Evolutionary conservation across 1,284 basidiomycete genomes (phyloP).

Genomic region (Sporisorium exsertum): DNA sequence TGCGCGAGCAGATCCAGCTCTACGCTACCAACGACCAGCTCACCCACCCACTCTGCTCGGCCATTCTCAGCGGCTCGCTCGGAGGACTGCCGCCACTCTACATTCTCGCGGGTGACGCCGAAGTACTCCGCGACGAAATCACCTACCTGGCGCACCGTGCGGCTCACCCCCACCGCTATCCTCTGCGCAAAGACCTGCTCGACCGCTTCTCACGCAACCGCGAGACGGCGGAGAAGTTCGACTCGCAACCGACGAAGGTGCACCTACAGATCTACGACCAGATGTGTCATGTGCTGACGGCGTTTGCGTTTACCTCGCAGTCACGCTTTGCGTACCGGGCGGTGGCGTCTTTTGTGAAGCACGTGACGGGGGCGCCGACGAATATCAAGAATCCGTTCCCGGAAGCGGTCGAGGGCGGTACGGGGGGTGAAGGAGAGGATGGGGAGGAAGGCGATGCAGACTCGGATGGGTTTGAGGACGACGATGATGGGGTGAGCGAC

Average conservation of each 20-base stretch:
- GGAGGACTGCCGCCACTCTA: conserved; percentile 90
- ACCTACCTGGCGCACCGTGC: conserved; percentile 89
- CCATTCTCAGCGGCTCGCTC: conserved; percentile 79
- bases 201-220: conserved; percentile 70
- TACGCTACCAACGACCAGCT: conserved; percentile 88
- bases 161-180: conserved; percentile 82
- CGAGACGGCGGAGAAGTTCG: conserved; percentile 63
- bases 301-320: conserved; percentile 70
- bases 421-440: conserved; percentile 1
- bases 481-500: conserved; percentile 24
- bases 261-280: conserved; percentile 79
- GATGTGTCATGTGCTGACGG: conserved; percentile 72
- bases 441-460: conserved; percentile 6
- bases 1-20: conserved; percentile 80
- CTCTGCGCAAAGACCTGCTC: conserved; percentile 76
- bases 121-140: conserved; percentile 89
- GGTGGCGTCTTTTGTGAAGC: conserved; percentile 69
- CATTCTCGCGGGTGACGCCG: conserved; percentile 84
- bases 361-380: conserved; percentile 65
- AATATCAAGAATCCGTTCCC: conserved; percentile 58
- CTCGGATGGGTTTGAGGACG: conserved; percentile 2
- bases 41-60: conserved; percentile 86
- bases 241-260: conserved; percentile 80
- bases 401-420: conserved; percentile 28
- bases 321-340: conserved; percentile 70